Base-by-base conservation (phyloP, 31 red algal genomes). In the Bonnemaisonia californica region DNA sequence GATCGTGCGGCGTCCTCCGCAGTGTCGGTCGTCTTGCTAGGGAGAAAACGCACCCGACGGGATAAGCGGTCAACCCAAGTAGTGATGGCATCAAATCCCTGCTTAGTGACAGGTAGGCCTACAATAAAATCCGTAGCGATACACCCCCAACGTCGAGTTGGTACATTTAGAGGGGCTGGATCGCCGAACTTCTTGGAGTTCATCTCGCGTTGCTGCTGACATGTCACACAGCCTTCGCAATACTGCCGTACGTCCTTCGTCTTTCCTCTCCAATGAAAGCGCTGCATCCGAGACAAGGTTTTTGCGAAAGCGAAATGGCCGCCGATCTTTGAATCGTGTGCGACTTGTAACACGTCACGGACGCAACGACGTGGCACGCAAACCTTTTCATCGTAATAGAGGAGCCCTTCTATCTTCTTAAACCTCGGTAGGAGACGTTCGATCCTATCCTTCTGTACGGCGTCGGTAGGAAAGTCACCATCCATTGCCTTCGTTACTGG, bases 71-170 rank as follows among this genome's bases (percentile, higher is more conserved):
- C 66, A 3, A 84, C 80, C 70, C 69, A 76, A 26, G 72, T 76
- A 28, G 72, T 42, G 30, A 84, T 64, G 13, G 66, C 7, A 29
- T 84, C 80, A 29, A 54, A 72, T 31, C 33, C 62, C 24, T 73
- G 19, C 2, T 62, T 2, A 60, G 42, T 69, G 3, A 41, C 21
- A 2, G 36, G 65, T 51, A 71, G 24, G 22, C 4, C 22, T 1
- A 84, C 65, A 54, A 73, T 84, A 24, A 84, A 84, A 71, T 71
- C 80, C 5, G 72, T 84, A 64, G 66, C 24, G 1, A 84, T 33
- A 40, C 13, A 66, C 34, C 41, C 77, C 51, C 74, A 78, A 35
- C 74, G 31, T 31, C 74, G 3, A 18, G 2, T 30, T 38, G 74
- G 74, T 36, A 61, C 21, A 3, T 58, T n/a, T 5, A 78, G 29